Percentiles rank a stretch among this genome's conserved stretches.
Conservation (phyloP, 1,139 yeast species). For the Pichia sp. region DNA sequence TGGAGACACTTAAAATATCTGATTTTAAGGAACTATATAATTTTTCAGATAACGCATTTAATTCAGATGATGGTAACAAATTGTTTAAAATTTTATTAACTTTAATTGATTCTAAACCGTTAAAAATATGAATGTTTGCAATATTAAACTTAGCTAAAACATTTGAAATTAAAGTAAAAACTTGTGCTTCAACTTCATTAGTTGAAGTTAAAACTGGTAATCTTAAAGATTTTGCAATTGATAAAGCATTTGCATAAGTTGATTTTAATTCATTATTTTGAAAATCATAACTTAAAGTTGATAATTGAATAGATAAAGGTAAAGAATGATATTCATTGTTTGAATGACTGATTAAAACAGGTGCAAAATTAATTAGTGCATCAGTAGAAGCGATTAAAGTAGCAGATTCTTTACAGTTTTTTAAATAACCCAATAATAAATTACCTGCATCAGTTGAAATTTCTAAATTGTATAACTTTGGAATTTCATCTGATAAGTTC, state of each 20-base stretch:
- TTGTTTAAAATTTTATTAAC: slow-evolving; percentile 45
- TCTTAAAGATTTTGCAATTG: slow-evolving; percentile 57
- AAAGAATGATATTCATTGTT: slow-evolving; percentile 38
- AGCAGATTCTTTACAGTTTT: slow-evolving; percentile 30
- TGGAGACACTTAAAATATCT: slow-evolving; percentile 22
- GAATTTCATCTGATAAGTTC: slow-evolving; percentile 52
- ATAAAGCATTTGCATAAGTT: slow-evolving; percentile 61
- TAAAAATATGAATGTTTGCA: slow-evolving; percentile 68
- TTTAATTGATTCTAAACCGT: slow-evolving; percentile 66
- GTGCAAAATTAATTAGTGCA: slow-evolving; percentile 63
- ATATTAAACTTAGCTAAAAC: slow-evolving; percentile 50
- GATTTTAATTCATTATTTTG: slow-evolving; percentile 47
- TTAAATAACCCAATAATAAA: slow-evolving; percentile 68
- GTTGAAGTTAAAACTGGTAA: slow-evolving; percentile 72
- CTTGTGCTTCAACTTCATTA: slow-evolving; percentile 57
- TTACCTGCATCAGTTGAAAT: slow-evolving; percentile 82
- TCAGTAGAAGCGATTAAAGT: slow-evolving; percentile 60
- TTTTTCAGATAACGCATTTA: slow-evolving; percentile 38
- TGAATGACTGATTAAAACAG: slow-evolving; percentile 34
- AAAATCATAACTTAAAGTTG: slow-evolving; percentile 64
- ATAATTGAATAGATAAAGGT: slow-evolving; percentile 66
- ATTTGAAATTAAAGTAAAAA: slow-evolving; percentile 58
- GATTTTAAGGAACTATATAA: slow-evolving; percentile 30
- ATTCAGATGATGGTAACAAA: slow-evolving; percentile 40
- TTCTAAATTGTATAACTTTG: slow-evolving; percentile 56